These are phyloP conservation scores for Cryptococcus sp. DNA, from an alignment of 1,284 basidiomycete genomes.

Conservation along the genomic window DNA sequence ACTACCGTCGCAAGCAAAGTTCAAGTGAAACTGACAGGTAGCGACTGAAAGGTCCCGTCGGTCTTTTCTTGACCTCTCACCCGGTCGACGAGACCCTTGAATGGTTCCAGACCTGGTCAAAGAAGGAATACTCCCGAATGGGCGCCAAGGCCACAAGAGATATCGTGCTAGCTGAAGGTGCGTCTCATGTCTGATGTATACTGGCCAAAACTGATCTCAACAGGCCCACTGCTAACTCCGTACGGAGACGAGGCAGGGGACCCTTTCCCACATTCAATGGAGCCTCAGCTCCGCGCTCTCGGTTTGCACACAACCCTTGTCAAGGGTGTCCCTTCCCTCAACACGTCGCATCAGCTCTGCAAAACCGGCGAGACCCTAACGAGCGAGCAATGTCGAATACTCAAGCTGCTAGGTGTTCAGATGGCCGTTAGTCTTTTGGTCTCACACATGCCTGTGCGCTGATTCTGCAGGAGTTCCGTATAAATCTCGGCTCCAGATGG, in stretches of 20 bases:
- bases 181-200: conserved; percentile 9
- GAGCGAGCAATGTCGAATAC: conserved; percentile 77
- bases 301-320: conserved; percentile 82
- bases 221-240: conserved; percentile 51
- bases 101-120: conserved; percentile 90
- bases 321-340: conserved; percentile 81
- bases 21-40: conserved; percentile 39
- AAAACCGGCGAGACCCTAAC: conserved; percentile 74
- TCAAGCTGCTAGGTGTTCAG: conserved; percentile 80
- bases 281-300: conserved; percentile 88
- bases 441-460: background rate
- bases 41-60: conserved; percentile 90
- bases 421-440: conserved; percentile 56
- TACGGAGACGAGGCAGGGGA: conserved; percentile 61
- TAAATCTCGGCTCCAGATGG: conserved; percentile 70
- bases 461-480: conserved; percentile 56
- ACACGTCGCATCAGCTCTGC: conserved; percentile 77
- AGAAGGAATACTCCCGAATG: conserved; percentile 86
- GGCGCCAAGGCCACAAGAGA: conserved; percentile 75
- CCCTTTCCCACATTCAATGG: conserved; percentile 92
- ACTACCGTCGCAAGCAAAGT: conserved; percentile 31
- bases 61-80: conserved; percentile 85
- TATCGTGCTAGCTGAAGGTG: conserved; percentile 66
- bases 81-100: conserved; percentile 82
- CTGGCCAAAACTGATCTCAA: background rate